phyloP scores from a whole-genome alignment of 257 asterid genomes.

The Euphrasia confusa region DNA sequence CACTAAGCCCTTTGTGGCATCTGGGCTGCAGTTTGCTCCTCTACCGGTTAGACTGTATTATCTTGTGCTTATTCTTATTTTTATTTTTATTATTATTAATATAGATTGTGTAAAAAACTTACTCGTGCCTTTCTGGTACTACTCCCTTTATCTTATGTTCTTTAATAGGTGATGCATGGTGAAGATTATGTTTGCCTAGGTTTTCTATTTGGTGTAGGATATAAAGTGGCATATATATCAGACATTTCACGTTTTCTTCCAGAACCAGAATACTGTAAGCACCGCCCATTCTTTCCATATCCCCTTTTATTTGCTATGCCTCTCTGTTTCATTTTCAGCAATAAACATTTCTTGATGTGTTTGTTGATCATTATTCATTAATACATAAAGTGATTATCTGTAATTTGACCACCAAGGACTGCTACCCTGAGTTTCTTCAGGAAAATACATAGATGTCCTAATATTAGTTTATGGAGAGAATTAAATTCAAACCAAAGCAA shows the following conservation, averaged over 20 bases:
- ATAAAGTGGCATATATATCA: conserved; percentile 81
- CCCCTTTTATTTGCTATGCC: conserved; percentile 7
- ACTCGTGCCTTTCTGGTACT: conserved; percentile 18
- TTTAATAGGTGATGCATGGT: conserved; percentile 93
- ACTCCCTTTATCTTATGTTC: conserved; percentile 22
- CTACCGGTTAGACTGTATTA: conserved; percentile 61
- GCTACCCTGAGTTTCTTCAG: neutral
- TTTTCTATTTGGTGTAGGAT: conserved; percentile 77
- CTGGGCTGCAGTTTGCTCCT: conserved; percentile 82
- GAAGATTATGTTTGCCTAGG: conserved; percentile 91
- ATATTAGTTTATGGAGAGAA: conserved; percentile 3
- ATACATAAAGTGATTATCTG: neutral
- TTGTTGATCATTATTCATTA: conserved; percentile 6
- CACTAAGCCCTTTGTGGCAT: conserved; percentile 71
- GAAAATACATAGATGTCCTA: conserved; percentile 1
- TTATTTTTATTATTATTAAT: conserved; percentile 16
- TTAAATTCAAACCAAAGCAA: neutral
- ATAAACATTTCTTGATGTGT: neutral
- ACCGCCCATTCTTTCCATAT: conserved; percentile 21
- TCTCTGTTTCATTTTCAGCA: neutral
- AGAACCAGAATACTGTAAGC: conserved; percentile 70
- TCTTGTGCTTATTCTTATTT: conserved; percentile 16
- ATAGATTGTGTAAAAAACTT: conserved; percentile 1
- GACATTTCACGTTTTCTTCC: conserved; percentile 87
- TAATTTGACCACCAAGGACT: conserved; percentile 4